A percentile compares a stretch with the other conserved stretches of the same genome.
Evolutionary conservation across 1,139 yeast species (phyloP).

Genomic region (Schizosaccharomyces versatilis): DNA sequence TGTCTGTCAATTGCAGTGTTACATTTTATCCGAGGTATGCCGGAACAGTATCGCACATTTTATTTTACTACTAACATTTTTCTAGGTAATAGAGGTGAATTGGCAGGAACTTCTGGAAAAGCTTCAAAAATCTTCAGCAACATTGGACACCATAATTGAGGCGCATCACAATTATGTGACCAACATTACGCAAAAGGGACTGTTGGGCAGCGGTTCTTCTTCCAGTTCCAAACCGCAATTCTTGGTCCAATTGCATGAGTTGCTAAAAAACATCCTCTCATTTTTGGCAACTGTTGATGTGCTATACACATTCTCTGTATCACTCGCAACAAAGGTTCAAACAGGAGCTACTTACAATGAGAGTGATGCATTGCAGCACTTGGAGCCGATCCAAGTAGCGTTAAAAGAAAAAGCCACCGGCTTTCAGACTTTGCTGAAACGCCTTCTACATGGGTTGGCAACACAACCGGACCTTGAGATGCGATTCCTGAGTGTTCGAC

Average conservation of each 20-base stretch:
- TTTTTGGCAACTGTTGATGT: constrained; percentile 14
- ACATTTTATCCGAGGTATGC: constrained; percentile 20
- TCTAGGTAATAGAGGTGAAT: constrained; percentile 19
- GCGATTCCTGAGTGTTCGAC: constrained; percentile 16
- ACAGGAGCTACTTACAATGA: not conserved
- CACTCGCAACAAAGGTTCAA: constrained; percentile 11
- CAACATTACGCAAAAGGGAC: constrained; percentile 20
- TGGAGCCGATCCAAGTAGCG: not conserved
- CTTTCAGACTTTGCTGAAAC: constrained; percentile 5
- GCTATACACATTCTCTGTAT: constrained; percentile 12
- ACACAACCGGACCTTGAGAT: constrained; percentile 19
- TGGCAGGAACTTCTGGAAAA: constrained; percentile 19
- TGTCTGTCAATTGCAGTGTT: constrained; percentile 21
- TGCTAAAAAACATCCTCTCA: constrained; percentile 18
- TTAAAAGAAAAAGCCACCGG: not conserved
- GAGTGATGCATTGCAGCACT: not conserved
- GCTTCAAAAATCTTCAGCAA: constrained; percentile 15
- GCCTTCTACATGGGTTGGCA: constrained; percentile 16
- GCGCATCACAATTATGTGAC: constrained; percentile 20
- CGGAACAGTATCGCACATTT: not conserved
- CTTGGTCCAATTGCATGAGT: constrained; percentile 20
- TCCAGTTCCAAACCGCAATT: constrained; percentile 10
- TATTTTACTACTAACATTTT: not conserved
- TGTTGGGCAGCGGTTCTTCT: constrained; percentile 18
- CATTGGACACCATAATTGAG: constrained; percentile 21